phyloP scores from a whole-genome alignment of 140 eudicot genomes.

The Bidens hawaiensis region DNA sequence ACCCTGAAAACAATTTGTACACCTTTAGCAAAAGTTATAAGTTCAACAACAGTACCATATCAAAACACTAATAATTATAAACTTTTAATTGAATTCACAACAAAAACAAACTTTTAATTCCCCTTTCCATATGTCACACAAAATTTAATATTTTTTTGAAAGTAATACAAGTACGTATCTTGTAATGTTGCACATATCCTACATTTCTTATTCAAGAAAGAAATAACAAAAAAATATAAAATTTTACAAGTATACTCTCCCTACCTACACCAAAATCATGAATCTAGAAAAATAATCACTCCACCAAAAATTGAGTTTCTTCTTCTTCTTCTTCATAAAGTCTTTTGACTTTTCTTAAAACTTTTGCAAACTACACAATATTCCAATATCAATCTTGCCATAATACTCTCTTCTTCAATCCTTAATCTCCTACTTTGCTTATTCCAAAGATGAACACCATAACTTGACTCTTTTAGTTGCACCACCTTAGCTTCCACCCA shows the following conservation, averaged over 20 bases:
- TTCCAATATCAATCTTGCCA: conserved; percentile 42
- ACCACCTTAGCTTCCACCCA: conserved; percentile 58
- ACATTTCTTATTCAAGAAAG: neutral
- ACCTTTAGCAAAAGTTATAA: neutral
- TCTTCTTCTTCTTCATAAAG: too few relatives aligned
- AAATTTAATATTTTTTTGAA: neutral
- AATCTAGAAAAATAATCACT: neutral
- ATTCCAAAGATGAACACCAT: conserved; percentile 88
- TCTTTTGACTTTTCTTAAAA: conserved; percentile 24
- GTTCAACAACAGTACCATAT: neutral
- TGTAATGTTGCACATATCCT: neutral
- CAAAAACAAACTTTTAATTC: neutral
- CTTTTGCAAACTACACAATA: conserved; percentile 55
- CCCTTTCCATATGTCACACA: neutral
- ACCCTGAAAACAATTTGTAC: too few relatives aligned
- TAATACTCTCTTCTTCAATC: conserved; percentile 75
- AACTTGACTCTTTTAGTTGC: conserved; percentile 33
- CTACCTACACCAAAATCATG: conserved; percentile 3
- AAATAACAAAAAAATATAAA: neutral
- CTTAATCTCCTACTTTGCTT: conserved; percentile 46
- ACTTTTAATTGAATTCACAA: neutral
- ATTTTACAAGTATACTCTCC: neutral
- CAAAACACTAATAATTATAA: neutral
- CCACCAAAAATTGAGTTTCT: conserved; percentile 2
- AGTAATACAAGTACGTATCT: neutral